phyloP scores from a whole-genome alignment of 2,329 filamentous ascomycete genomes.

The Colletotrichum acutatum region DNA sequence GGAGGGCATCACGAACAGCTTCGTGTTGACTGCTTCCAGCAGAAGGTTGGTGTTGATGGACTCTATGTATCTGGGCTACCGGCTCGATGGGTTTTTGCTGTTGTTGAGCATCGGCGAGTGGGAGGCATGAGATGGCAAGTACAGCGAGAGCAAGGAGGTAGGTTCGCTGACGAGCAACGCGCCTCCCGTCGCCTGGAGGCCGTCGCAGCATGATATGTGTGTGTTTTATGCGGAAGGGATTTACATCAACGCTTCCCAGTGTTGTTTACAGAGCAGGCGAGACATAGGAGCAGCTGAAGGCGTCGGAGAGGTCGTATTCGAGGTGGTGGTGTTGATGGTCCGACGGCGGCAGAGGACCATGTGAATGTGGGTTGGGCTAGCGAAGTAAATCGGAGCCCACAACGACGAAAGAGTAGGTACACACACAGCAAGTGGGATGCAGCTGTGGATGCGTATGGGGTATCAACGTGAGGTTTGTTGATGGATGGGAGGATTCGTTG shows the following conservation, averaged over 20 bases:
- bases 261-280: constrained; percentile 24
- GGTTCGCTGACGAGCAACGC: constrained; percentile 57
- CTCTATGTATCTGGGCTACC: constrained; percentile 10
- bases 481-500: neutral
- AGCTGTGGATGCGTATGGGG: constrained; percentile 8
- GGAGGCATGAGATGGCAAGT: constrained; percentile 65
- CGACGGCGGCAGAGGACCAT: constrained; percentile 26
- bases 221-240: constrained; percentile 19
- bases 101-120: constrained; percentile 72
- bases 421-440: neutral
- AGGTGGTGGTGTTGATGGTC: constrained; percentile 8
- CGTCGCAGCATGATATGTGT: constrained; percentile 67
- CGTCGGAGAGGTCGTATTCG: neutral
- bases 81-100: constrained; percentile 54
- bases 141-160: constrained; percentile 66
- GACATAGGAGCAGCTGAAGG: constrained; percentile 33
- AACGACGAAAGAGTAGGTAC: neutral
- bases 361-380: constrained; percentile 31
- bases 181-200: constrained; percentile 68
- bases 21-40: constrained; percentile 21
- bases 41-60: constrained; percentile 20
- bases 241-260: constrained; percentile 35
- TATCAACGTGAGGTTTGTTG: neutral
- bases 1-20: constrained; percentile 14
- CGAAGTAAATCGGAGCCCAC: constrained; percentile 33